These are phyloP conservation scores for Phytophthora vignae DNA, from an alignment of 352 stramenopile species.

Conservation along the genomic window DNA sequence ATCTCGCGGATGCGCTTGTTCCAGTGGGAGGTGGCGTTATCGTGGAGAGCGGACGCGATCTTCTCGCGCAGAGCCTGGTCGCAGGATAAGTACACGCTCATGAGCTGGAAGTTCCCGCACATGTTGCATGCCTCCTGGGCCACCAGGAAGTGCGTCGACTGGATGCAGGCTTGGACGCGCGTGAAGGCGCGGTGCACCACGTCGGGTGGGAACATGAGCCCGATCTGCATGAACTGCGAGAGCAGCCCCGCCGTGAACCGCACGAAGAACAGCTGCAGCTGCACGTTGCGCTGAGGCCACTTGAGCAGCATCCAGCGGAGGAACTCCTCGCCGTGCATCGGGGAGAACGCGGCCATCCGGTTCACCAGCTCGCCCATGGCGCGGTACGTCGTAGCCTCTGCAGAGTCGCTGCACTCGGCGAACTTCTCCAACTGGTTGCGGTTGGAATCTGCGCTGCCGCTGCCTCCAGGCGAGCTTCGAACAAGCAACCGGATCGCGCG, in stretches of 20 bases:
- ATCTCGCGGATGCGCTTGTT: constrained; percentile 81
- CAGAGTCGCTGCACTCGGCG: constrained; percentile 64
- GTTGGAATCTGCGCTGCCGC: constrained; percentile 45
- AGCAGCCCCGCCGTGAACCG: constrained; percentile 71
- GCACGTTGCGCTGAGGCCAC: constrained; percentile 77
- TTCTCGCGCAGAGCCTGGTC: constrained; percentile 66
- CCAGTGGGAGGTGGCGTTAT: constrained; percentile 74
- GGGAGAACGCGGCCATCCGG: constrained; percentile 65
- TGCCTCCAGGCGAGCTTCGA: constrained; percentile 60
- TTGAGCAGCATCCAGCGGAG: constrained; percentile 76
- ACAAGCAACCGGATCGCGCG: constrained; percentile 61
- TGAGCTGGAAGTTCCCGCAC: constrained; percentile 71
- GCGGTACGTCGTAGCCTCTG: constrained; percentile 71
- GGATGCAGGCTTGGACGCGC: constrained; percentile 59
- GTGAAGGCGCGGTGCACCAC: constrained; percentile 61
- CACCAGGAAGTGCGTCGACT: constrained; percentile 77
- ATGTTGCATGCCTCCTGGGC: constrained; percentile 73
- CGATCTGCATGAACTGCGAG: constrained; percentile 64
- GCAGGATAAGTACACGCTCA: constrained; percentile 71
- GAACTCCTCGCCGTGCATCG: constrained; percentile 66
- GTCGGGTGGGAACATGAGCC: constrained; percentile 58
- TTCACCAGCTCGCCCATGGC: constrained; percentile 72
- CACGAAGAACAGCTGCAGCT: constrained; percentile 81
- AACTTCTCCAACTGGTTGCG: constrained; percentile 77
- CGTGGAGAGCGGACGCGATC: constrained; percentile 69